Conservation (phyloP, 768 basidiomycete genomes). For the Macrolepiota albuminosa region DNA sequence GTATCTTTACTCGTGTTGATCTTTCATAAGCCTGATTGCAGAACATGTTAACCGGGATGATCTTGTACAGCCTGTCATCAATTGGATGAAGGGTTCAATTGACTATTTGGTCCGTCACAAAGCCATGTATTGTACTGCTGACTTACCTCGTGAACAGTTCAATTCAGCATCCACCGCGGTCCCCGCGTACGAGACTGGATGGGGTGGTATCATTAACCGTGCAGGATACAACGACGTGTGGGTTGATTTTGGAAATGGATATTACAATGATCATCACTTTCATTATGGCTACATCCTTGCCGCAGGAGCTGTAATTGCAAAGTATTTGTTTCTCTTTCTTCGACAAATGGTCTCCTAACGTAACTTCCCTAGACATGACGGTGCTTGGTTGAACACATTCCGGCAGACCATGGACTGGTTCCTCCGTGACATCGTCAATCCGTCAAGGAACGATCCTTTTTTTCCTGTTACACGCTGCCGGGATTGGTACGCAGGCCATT, state of each 20-base stretch:
- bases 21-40: slow-evolving; percentile 23
- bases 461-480: slow-evolving; percentile 27
- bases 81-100: slow-evolving; percentile 21
- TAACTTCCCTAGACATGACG: slow-evolving; percentile 17
- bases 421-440: slow-evolving; percentile 30
- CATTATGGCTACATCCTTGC: slow-evolving; percentile 31
- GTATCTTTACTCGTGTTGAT: neutral
- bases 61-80: slow-evolving; percentile 22
- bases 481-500: slow-evolving; percentile 34
- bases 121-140: neutral
- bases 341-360: neutral
- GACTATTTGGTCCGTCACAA: slow-evolving; percentile 20
- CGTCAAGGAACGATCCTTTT: slow-evolving; percentile 24
- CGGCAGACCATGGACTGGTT: slow-evolving; percentile 22
- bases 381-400: slow-evolving; percentile 22
- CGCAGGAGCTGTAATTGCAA: slow-evolving; percentile 27
- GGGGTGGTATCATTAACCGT: slow-evolving; percentile 31
- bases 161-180: slow-evolving; percentile 16
- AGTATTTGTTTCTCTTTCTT: slow-evolving; percentile 13
- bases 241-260: slow-evolving; percentile 31
- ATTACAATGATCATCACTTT: slow-evolving; percentile 32
- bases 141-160: slow-evolving; percentile 9
- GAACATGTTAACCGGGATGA: slow-evolving; percentile 27
- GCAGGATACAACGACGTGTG: slow-evolving; percentile 23
- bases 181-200: slow-evolving; percentile 29